Base-by-base conservation (phyloP, 306 rosid species). In the Neltuma alba region DNA sequence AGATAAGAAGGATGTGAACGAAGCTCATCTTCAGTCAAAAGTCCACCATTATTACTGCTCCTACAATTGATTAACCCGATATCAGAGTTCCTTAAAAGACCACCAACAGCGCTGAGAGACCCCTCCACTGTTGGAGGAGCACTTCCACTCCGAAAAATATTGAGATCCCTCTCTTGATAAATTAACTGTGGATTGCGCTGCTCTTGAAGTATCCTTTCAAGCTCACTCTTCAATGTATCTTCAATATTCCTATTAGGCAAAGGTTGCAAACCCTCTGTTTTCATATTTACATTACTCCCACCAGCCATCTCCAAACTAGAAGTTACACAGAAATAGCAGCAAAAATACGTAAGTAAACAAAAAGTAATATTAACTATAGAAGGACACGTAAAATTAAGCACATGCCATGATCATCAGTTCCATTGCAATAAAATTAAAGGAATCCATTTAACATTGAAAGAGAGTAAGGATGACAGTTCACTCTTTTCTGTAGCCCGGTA, bases 121-220 rank as follows among this genome's bases (percentile, higher is more conserved):
- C 99, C 99, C 82, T 92, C 98, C 7, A 95, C 97, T 13, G 99
- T 93, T 6, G 99, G 99, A 2, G 99, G 98, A 33, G 99, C 99
- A 86, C 99, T 95, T 76, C 99, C 99, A 83, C 99, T 95, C 84
- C 99, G 82, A 62, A 86, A 89, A 57, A 95, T 91, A 81, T 91
- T 92, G 34, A 83, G 78, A 82, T 92, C 98, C 80, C 93, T 87
- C 52, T 89, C 97, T 76, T 81, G 84, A 75, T 87, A 77, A 38
- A 86, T 58, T 75, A 70, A 71, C 16, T 85, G 88, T 38, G 78
- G 93, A 83, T 89, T 86, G 25, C 86, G 89, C 81, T 89, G 97
- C 82, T 88, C 91, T 78, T 66, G 90, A 78, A 92, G 84, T 80
- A 95, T 83, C 88, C 83, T 83, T 66, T 89, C 94, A 60, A 95